Percentiles rank a stretch among this genome's conserved stretches.
Evolutionary conservation across 306 rosid genomes (phyloP).

Genomic region (Fagus crenata): DNA sequence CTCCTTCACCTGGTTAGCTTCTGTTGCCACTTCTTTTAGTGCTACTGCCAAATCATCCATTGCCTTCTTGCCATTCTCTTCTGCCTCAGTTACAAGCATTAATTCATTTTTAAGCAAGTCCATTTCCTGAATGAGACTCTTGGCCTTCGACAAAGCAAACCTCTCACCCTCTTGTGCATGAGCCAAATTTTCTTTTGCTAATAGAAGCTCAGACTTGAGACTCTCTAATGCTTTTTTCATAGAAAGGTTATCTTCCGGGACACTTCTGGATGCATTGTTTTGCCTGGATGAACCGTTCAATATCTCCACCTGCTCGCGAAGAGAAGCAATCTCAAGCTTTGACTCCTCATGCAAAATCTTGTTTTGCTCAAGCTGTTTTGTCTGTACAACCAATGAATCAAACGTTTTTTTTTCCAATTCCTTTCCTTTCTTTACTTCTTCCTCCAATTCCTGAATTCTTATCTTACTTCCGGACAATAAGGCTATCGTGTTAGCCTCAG

Average conservation of each 20-base stretch:
- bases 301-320: slow-evolving; percentile 33
- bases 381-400: slow-evolving; percentile 58
- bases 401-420: slow-evolving; percentile 57
- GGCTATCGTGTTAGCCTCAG: slow-evolving; percentile 39
- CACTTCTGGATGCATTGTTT: slow-evolving; percentile 14
- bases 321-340: slow-evolving; percentile 48
- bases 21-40: slow-evolving; percentile 82
- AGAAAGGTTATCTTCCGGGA: not conserved
- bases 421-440: slow-evolving; percentile 40
- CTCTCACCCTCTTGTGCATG: slow-evolving; percentile 27
- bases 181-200: slow-evolving; percentile 23
- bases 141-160: not conserved
- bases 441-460: slow-evolving; percentile 48
- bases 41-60: slow-evolving; percentile 88
- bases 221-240: slow-evolving; percentile 7
- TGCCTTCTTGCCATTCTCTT: slow-evolving; percentile 74
- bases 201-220: slow-evolving; percentile 30
- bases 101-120: slow-evolving; percentile 47
- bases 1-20: slow-evolving; percentile 59
- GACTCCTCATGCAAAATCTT: slow-evolving; percentile 60
- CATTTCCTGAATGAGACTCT: slow-evolving; percentile 40
- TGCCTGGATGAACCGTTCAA: slow-evolving; percentile 17
- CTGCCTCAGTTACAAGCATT: slow-evolving; percentile 56
- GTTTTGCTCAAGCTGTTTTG: slow-evolving; percentile 58
- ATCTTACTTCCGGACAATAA: slow-evolving; percentile 31